Evolutionary conservation across 352 stramenopile genomes (phyloP).

Genomic region (Phytophthora kernoviae): DNA sequence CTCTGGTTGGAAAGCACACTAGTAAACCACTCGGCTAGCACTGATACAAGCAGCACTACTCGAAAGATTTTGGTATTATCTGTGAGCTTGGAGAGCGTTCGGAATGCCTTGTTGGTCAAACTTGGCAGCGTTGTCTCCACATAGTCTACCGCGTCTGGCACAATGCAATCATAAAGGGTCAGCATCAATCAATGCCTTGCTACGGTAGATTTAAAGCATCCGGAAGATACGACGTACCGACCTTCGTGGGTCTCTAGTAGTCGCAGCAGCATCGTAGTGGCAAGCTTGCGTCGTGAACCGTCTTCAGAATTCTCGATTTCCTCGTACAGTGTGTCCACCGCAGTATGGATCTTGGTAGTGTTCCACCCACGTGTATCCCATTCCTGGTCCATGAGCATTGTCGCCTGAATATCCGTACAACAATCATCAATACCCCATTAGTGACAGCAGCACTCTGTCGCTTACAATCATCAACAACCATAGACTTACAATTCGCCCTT

Average conservation of each 20-base stretch:
- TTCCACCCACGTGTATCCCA: conserved; percentile 82
- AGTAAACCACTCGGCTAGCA: conserved; percentile 69
- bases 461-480: neutral
- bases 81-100: conserved; percentile 58
- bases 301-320: conserved; percentile 61
- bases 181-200: conserved; percentile 1
- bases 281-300: conserved; percentile 48
- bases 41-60: conserved; percentile 51
- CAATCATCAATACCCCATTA: neutral
- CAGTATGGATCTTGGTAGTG: conserved; percentile 54
- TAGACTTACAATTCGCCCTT: conserved; percentile 61
- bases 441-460: neutral
- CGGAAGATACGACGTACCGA: conserved; percentile 27
- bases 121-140: conserved; percentile 73
- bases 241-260: conserved; percentile 72
- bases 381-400: conserved; percentile 82
- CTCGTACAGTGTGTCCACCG: conserved; percentile 70
- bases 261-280: conserved; percentile 71
- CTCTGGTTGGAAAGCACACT: conserved; percentile 67
- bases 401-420: conserved; percentile 41
- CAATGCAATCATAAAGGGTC: neutral
- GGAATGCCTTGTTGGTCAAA: conserved; percentile 79
- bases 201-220: neutral
- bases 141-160: conserved; percentile 55
- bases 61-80: conserved; percentile 63